Evolutionary conservation across 2,329 filamentous ascomycete genomes (phyloP), one percentile per base, ranked within the genome.

Genomic region (Gnomoniopsis smithogilvyi): DNA sequence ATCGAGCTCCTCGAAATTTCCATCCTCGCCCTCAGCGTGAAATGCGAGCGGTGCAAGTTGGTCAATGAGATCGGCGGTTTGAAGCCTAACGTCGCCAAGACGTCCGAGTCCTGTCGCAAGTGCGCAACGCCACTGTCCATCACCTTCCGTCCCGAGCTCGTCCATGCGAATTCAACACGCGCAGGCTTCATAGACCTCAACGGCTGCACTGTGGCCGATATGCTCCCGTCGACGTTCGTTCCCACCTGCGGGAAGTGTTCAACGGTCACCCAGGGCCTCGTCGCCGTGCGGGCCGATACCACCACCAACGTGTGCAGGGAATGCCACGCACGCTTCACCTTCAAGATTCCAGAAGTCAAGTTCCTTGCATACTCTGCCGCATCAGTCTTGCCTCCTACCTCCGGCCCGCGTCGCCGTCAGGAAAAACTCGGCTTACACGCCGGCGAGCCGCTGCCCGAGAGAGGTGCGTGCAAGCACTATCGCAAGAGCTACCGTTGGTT

Each of bases 161-260:
- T 95, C 62, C 91, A 95, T 72, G 78, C 82, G 54, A 83, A 87
- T 73, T 91, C 89, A 3, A 80, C 83, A n/a, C 80, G 90, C 59
- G 90, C 90, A 14, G 91, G 91, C 4, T 93, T 93, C 70, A 73
- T 96, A 59, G 90, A 95, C 70, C 74, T 91, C 11, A 82, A 88
- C 26, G 90, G 89, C 17, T 93, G 90, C 73, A 87, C 85, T 6
- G 81, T 91, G 10, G 80, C 85, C 49, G 91, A 95, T 68, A 83
- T 95, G 78, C 82, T 95, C 12, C 88, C 89, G 58, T 92, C 89
- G 72, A 87, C 85, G 45, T 94, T 96, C 74, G 75, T 90, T 33
- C 91, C 91, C 17, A 93, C 89, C 0, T 96, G 91, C 70, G 81
- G 83, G 1, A 80, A 83, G 67, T 96, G 91, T 73, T 95, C 91